Conservation (phyloP, 768 basidiomycete genomes). For the Infundibulicybe gibba region DNA sequence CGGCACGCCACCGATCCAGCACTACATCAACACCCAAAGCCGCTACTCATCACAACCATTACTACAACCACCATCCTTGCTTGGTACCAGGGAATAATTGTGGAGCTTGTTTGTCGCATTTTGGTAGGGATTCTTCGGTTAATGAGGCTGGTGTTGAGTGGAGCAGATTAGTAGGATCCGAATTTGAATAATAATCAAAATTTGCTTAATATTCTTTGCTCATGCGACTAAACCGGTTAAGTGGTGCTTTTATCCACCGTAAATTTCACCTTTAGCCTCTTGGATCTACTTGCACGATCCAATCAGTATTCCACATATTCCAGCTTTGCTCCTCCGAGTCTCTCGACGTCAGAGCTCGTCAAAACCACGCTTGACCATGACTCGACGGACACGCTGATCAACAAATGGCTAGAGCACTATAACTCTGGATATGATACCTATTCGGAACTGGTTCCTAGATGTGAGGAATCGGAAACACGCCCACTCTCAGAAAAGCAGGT, state of each 20-base stretch:
- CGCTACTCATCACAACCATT: background rate
- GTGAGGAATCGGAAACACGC: constrained; percentile 65
- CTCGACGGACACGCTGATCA: constrained; percentile 73
- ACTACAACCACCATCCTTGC: constrained; percentile 2
- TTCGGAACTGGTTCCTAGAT: constrained; percentile 72
- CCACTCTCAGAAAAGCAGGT: constrained; percentile 46
- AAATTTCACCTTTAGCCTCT: constrained; percentile 3
- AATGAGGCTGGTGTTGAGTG: no score
- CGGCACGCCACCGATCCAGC: constrained; percentile 6
- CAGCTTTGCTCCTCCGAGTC: constrained; percentile 58
- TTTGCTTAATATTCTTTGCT: background rate
- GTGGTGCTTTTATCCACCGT: no score
- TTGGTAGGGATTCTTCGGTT: no score
- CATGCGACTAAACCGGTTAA: no score
- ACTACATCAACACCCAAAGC: constrained; percentile 2
- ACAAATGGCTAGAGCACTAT: constrained; percentile 80
- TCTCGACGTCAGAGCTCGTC: constrained; percentile 76
- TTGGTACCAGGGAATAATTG: no score
- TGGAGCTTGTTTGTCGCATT: no score
- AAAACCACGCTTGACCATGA: constrained; percentile 77
- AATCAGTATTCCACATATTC: constrained; percentile 52
- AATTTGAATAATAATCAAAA: no score
- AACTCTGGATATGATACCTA: constrained; percentile 59
- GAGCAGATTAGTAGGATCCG: no score
- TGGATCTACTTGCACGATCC: constrained; percentile 3